Evolutionary conservation across 768 basidiomycete species (phyloP).

Genomic region (Russula abietina): DNA sequence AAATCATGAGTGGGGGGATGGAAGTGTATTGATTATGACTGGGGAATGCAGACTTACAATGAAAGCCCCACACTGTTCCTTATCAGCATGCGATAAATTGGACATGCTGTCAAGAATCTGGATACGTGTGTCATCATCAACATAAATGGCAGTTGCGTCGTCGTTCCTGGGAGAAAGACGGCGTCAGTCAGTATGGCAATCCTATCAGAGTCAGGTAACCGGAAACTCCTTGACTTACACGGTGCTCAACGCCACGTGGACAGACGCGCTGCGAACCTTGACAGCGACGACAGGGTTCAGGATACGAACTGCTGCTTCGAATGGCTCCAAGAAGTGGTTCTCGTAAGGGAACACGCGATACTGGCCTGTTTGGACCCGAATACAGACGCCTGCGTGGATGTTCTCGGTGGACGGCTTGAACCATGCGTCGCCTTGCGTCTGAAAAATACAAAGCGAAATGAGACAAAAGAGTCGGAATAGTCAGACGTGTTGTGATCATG

Average conservation of each 20-base stretch:
- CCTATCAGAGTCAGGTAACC: constrained; percentile 27
- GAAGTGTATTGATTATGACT: too few species aligned
- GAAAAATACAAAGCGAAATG: constrained; percentile 28
- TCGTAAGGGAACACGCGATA: constrained; percentile 85
- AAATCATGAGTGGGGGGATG: too few species aligned
- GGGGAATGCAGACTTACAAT: constrained; percentile 43
- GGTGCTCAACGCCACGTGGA: constrained; percentile 68
- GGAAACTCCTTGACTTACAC: constrained; percentile 47
- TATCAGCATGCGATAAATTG: constrained; percentile 70
- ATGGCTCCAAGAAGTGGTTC: constrained; percentile 71
- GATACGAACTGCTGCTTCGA: constrained; percentile 67
- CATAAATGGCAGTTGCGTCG: constrained; percentile 54
- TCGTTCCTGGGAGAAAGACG: constrained; percentile 41
- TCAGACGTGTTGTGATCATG: constrained; percentile 25
- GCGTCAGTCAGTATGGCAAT: neutral
- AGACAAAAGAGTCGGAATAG: neutral
- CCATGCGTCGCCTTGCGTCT: constrained; percentile 83
- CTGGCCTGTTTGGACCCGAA: constrained; percentile 59
- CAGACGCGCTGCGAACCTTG: constrained; percentile 71
- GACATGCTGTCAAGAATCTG: constrained; percentile 72
- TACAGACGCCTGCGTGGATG: constrained; percentile 69
- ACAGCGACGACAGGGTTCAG: constrained; percentile 84
- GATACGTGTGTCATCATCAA: constrained; percentile 78
- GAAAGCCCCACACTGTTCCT: constrained; percentile 91
- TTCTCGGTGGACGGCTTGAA: constrained; percentile 83